Evolutionary conservation across 1,284 basidiomycete species (phyloP).

Genomic region (Neolentinus lepideus): DNA sequence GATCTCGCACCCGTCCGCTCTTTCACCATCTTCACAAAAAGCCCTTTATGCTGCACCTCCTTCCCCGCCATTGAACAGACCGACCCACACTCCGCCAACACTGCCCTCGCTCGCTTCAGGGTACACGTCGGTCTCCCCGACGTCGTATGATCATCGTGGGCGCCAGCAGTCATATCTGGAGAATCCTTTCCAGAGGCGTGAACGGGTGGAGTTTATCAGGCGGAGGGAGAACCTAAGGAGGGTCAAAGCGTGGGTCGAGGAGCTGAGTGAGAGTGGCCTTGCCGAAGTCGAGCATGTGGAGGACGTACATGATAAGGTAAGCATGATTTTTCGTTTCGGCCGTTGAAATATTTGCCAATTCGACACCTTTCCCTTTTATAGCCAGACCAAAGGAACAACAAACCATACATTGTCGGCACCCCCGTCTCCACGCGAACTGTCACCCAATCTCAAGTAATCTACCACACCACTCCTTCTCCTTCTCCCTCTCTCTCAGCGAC

Average conservation of each 20-base stretch:
- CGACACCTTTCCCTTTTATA: too few relatives aligned
- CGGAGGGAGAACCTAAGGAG: constrained; percentile 25
- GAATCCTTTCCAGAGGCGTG: constrained; percentile 17
- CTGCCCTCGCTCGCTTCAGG: not conserved
- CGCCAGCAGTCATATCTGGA: constrained; percentile 21
- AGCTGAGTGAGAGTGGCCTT: constrained; percentile 15
- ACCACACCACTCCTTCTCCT: not conserved
- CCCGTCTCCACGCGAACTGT: not conserved
- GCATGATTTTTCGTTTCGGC: not conserved
- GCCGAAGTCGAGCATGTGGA: not conserved
- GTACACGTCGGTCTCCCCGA: not conserved
- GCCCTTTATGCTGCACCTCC: not conserved
- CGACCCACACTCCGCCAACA: not conserved
- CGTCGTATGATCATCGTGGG: constrained; percentile 18
- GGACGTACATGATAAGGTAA: not conserved
- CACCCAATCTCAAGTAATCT: not conserved
- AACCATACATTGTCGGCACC: not conserved
- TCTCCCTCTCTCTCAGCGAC: not conserved
- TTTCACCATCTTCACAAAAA: not conserved
- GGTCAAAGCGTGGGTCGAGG: constrained; percentile 27
- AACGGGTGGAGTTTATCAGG: constrained; percentile 26
- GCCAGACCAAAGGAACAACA: not conserved
- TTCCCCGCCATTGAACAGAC: not conserved
- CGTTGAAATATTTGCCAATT: too few relatives aligned
- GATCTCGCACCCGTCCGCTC: not conserved